A percentile compares a stretch with the other conserved stretches of the same genome.
These are phyloP conservation scores for Austroboletus eburneus DNA, from an alignment of 768 basidiomycete species.

Conservation along the genomic window DNA sequence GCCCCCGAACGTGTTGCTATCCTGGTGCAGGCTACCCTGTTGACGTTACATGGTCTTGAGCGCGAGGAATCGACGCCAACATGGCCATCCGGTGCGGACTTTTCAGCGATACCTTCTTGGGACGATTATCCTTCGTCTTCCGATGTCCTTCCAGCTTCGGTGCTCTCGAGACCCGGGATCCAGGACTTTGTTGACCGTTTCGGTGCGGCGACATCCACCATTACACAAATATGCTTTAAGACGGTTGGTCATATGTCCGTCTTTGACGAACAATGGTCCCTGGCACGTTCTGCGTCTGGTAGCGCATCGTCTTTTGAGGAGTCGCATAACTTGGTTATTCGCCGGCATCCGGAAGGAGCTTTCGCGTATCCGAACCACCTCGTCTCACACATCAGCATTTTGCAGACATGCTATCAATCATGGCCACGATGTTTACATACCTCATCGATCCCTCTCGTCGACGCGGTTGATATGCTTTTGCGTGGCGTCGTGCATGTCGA, in stretches of 20 bases:
- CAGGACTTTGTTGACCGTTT: constrained; percentile 69
- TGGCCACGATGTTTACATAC: constrained; percentile 79
- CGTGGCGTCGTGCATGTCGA: constrained; percentile 85
- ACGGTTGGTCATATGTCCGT: constrained; percentile 72
- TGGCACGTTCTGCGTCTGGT: constrained; percentile 38
- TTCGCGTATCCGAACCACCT: constrained; percentile 65
- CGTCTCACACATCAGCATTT: constrained; percentile 60
- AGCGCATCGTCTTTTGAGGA: constrained; percentile 60
- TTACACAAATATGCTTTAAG: constrained; percentile 59
- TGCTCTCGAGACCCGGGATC: constrained; percentile 62
- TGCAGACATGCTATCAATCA: constrained; percentile 74
- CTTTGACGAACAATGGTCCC: constrained; percentile 81
- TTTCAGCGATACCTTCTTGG: constrained; percentile 45
- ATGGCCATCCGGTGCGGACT: constrained; percentile 79
- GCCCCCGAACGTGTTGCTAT: constrained; percentile 73
- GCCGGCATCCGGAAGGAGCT: constrained; percentile 60
- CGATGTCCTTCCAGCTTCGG: constrained; percentile 50
- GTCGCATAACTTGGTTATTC: constrained; percentile 59
- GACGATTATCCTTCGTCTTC: constrained; percentile 72
- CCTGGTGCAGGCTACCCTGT: constrained; percentile 70
- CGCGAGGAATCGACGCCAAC: constrained; percentile 62
- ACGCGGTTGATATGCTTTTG: constrained; percentile 74
- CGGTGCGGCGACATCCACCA: constrained; percentile 49
- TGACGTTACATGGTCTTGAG: constrained; percentile 70
- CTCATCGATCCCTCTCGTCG: constrained; percentile 46